Evolutionary conservation across 345 rosid genomes (phyloP), one percentile per base, ranked within the genome.

Genomic region (Limnanthes douglasii): DNA sequence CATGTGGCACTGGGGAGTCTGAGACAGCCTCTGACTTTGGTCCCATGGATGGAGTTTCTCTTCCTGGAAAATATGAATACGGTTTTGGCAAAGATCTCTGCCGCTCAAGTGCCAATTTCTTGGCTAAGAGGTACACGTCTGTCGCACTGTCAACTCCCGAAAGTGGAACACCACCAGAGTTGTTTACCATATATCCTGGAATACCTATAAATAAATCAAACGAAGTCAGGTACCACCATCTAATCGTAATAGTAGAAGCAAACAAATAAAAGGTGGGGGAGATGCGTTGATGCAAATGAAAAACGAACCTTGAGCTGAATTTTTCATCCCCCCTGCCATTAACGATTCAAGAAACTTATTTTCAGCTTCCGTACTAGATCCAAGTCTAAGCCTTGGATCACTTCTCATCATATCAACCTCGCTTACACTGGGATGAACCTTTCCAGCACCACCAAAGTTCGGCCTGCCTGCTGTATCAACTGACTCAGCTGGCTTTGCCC

Each of bases 321-420:
- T 69, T 56, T 52, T 71, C 28, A 59, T 43, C 39, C 58, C 64
- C 24, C 67, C 72, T 28, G 92, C 51, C 94, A 90, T 80, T 43
- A 90, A 53, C n/a, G 96, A 90, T 64, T 85, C 98, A 64, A 90
- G 48, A 54, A 77, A 90, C 60, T 69, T 73, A 64, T 80, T 84
- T 60, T 90, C 94, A 15, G 96, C 96, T 53, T 84, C 94, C 6
- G 66, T 71, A 21, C 77, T 51, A 9, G 69, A 71, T 24, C 59
- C 73, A 13, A 60, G 61, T 48, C 60, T 72, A 42, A 49, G 57
- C 62, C 71, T 67, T 30, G 46, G 51, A 54, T 84, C 88, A 46
- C 30, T 75, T 56, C 74, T 64, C 21, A 60, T 44, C 39, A 56
- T 49, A 44, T 78, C 93, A 48, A 58, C 27, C 51, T 65, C 75